Evolutionary conservation across 106 monocot genomes (phyloP).

Genomic region (Allium sativum): DNA sequence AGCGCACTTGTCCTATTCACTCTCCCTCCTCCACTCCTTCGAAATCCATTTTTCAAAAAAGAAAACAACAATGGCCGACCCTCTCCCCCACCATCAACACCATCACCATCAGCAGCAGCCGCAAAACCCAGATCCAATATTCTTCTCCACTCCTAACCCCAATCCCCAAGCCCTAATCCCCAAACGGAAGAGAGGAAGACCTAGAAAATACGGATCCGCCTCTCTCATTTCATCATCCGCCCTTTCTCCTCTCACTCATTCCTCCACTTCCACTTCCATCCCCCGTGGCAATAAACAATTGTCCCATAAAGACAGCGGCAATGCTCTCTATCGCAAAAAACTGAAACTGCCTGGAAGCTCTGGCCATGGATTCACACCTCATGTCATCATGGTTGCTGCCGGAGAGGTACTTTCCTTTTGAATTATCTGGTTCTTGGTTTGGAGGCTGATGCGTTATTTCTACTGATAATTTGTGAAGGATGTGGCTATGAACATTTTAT

Average conservation of each 20-base stretch:
- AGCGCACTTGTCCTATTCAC: too few species aligned
- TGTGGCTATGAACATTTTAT: constrained; percentile 23
- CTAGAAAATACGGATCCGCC: constrained; percentile 1
- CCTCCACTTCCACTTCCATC: not conserved
- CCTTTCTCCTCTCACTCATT: not conserved
- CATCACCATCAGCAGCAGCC: not conserved
- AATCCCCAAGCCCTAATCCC: not conserved
- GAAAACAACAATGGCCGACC: constrained; percentile 1
- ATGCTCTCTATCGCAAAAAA: not conserved
- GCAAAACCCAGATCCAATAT: not conserved
- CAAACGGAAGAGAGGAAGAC: constrained; percentile 3
- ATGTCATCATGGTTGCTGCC: constrained; percentile 30
- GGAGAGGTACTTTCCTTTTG: constrained; percentile 27
- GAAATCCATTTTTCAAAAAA: too few species aligned
- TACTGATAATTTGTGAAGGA: constrained; percentile 16
- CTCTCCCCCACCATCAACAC: not conserved
- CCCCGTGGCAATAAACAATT: not conserved
- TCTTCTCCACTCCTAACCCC: not conserved
- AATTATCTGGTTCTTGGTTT: not conserved
- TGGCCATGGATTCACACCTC: constrained; percentile 39
- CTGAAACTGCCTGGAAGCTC: constrained; percentile 17
- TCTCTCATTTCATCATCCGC: not conserved
- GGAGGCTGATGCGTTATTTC: not conserved
- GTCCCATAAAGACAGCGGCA: not conserved
- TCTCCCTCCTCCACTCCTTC: too few species aligned